phyloP scores from a whole-genome alignment of 2,329 filamentous ascomycete genomes.

The Diplocarpon mali region DNA sequence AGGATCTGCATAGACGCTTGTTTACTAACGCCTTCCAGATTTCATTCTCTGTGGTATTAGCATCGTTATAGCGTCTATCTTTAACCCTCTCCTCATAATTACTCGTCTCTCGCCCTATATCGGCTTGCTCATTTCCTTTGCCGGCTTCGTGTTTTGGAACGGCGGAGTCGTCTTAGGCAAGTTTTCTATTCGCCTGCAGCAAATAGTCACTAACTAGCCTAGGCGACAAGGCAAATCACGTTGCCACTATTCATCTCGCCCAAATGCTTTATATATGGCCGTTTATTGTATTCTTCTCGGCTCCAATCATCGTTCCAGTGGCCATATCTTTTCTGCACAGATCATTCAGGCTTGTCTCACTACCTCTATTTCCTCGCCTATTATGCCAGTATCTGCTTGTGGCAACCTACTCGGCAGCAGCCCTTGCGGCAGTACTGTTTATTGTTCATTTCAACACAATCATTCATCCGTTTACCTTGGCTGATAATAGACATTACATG shows the following conservation, averaged over 20 bases:
- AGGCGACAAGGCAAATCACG: slow-evolving; percentile 92
- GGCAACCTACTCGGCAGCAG: not conserved
- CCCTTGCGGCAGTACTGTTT: slow-evolving; percentile 26
- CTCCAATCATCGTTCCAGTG: slow-evolving; percentile 56
- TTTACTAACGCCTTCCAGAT: slow-evolving; percentile 32
- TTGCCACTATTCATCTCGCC: slow-evolving; percentile 76
- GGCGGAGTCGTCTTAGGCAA: slow-evolving; percentile 80
- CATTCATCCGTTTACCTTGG: slow-evolving; percentile 88
- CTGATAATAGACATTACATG: slow-evolving; percentile 93
- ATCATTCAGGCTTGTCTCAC: slow-evolving; percentile 22
- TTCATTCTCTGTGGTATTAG: slow-evolving; percentile 49
- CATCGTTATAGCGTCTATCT: slow-evolving; percentile 45
- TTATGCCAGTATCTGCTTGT: slow-evolving; percentile 8
- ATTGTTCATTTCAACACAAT: slow-evolving; percentile 78
- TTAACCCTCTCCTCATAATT: slow-evolving; percentile 36
- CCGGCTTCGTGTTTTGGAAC: slow-evolving; percentile 72
- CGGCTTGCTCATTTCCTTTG: slow-evolving; percentile 55
- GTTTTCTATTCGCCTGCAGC: slow-evolving; percentile 13
- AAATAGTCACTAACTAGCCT: not conserved
- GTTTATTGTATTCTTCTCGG: slow-evolving; percentile 80
- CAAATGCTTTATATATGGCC: slow-evolving; percentile 97
- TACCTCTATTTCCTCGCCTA: slow-evolving; percentile 15
- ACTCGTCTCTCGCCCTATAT: slow-evolving; percentile 47
- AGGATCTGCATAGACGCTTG: not conserved
- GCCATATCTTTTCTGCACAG: slow-evolving; percentile 32